A percentile compares a stretch with the other conserved stretches of the same genome.
Conservation (phyloP, 78 protist species). For the Polysphondylium violaceum region DNA sequence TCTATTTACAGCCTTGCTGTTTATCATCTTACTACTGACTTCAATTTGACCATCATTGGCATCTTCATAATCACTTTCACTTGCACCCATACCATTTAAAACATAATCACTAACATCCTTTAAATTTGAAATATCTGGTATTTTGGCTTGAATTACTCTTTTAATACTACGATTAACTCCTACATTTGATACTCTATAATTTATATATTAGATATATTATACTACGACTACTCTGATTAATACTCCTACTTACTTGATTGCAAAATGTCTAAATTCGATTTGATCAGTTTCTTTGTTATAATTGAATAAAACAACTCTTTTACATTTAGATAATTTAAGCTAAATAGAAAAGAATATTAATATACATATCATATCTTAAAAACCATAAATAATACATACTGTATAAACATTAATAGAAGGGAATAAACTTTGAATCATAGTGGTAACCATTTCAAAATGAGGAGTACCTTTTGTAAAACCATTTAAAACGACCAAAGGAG, state of each 20-base stretch:
- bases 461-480: slow-evolving; percentile 80
- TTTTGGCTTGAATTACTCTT: slow-evolving; percentile 66
- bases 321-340: slow-evolving; percentile 48
- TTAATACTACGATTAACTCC: slow-evolving; percentile 83
- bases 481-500: slow-evolving; percentile 85
- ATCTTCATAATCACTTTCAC: slow-evolving; percentile 82
- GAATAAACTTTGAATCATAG: slow-evolving; percentile 91
- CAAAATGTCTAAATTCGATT: slow-evolving; percentile 87
- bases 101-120: slow-evolving; percentile 82
- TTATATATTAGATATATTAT: neutral
- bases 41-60: slow-evolving; percentile 76
- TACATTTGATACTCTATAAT: slow-evolving; percentile 41
- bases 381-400: slow-evolving; percentile 27
- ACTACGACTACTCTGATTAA: neutral
- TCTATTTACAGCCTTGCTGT: neutral
- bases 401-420: slow-evolving; percentile 89
- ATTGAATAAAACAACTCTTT: slow-evolving; percentile 79
- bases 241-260: slow-evolving; percentile 36
- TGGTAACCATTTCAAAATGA: slow-evolving; percentile 76
- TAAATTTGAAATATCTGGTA: slow-evolving; percentile 54
- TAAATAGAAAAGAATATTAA: neutral
- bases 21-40: slow-evolving; percentile 19
- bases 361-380: neutral
- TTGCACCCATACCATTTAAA: slow-evolving; percentile 42
- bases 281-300: slow-evolving; percentile 46